A percentile compares a stretch with the other conserved stretches of the same genome.
Conservation (phyloP, 2,329 filamentous ascomycete genomes). For the Thielaviopsis populi region DNA sequence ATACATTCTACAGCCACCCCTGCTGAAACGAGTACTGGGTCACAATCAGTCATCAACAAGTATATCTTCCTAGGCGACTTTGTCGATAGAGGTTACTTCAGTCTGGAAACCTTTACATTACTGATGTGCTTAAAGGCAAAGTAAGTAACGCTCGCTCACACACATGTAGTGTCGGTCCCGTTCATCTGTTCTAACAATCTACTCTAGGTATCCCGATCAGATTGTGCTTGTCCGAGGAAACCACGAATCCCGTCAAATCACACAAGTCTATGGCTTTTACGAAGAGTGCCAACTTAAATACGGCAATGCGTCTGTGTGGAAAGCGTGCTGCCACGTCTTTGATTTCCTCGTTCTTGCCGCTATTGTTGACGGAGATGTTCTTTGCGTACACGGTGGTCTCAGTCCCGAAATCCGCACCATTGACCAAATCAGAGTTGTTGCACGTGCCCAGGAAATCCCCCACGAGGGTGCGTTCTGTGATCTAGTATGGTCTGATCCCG, state of each 20-base stretch:
- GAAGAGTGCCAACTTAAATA: conserved; percentile 98
- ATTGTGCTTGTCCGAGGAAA: conserved; percentile 96
- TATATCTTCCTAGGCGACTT: conserved; percentile 69
- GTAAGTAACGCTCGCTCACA: conserved; percentile 25
- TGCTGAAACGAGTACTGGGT: conserved; percentile 26
- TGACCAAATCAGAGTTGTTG: conserved; percentile 97
- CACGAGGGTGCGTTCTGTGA: conserved; percentile 98
- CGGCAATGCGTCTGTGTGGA: conserved; percentile 98
- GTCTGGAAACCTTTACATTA: conserved; percentile 91
- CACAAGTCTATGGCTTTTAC: conserved; percentile 97
- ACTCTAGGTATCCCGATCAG: conserved; percentile 73
- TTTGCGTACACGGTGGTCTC: conserved; percentile 89
- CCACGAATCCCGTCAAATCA: conserved; percentile 94
- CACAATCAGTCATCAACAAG: conserved; percentile 38
- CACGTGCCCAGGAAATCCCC: conserved; percentile 91
- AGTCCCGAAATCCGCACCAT: conserved; percentile 90
- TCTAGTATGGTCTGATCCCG: conserved; percentile 93
- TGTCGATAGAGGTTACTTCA: conserved; percentile 94
- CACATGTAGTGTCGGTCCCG: neutral
- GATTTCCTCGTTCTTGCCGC: conserved; percentile 93
- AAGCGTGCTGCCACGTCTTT: conserved; percentile 98
- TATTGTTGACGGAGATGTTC: conserved; percentile 95
- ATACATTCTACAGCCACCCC: conserved; percentile 22
- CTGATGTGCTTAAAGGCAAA: conserved; percentile 84
- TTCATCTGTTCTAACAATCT: conserved; percentile 19